Evolutionary conservation across 2,329 filamentous ascomycete species (phyloP).

Genomic region (Ophiocordyceps camponoti-floridani): DNA sequence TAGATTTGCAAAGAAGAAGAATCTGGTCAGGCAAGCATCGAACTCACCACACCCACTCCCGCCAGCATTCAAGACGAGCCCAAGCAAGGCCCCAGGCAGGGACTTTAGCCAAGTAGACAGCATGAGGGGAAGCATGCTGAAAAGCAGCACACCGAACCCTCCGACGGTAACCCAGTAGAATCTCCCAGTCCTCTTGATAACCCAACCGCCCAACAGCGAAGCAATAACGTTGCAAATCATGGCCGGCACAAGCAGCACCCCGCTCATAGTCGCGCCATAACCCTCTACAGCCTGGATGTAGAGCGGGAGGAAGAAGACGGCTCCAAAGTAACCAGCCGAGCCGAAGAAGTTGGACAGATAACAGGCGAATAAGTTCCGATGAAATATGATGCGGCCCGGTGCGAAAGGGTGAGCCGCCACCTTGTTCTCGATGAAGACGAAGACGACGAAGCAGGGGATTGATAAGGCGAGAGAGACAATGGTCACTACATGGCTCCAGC

Average conservation of each 20-base stretch:
- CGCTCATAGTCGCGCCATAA: conserved; percentile 43
- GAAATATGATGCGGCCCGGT: conserved; percentile 55
- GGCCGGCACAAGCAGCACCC: conserved; percentile 46
- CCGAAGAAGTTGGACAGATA: conserved; percentile 59
- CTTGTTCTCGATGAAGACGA: conserved; percentile 49
- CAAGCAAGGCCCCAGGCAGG: conserved; percentile 27
- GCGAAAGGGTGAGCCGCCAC: conserved; percentile 57
- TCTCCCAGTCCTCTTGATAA: conserved; percentile 52
- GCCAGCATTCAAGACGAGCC: conserved; percentile 30
- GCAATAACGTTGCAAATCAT: conserved; percentile 45
- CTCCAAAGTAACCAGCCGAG: conserved; percentile 35
- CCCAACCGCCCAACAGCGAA: conserved; percentile 43
- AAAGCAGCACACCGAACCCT: conserved; percentile 32
- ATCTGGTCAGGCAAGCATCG: not conserved
- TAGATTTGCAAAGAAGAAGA: not conserved
- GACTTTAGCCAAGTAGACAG: conserved; percentile 1
- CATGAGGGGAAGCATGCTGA: conserved; percentile 25
- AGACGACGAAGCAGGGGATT: conserved; percentile 42
- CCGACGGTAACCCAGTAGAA: conserved; percentile 31
- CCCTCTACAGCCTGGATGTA: conserved; percentile 60
- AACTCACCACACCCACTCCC: conserved; percentile 18
- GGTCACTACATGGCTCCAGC: conserved; percentile 43
- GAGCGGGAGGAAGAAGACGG: conserved; percentile 57
- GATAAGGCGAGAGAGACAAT: conserved; percentile 37
- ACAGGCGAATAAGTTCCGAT: conserved; percentile 45